phyloP scores from a whole-genome alignment of 495 filamentous ascomycete species.

The Tuber borchii region DNA sequence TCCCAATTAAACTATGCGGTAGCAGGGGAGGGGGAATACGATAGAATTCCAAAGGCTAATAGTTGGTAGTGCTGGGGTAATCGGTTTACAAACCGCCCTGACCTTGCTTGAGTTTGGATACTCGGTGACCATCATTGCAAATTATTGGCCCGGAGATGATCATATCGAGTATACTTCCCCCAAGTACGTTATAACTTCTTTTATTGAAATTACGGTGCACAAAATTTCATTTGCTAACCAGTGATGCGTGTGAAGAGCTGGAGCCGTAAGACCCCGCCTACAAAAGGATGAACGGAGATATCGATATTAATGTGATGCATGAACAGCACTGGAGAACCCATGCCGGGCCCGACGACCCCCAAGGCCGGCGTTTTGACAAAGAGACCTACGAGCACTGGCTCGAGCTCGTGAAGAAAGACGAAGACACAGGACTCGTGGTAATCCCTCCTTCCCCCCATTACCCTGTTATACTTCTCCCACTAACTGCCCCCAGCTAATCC shows the following conservation, averaged over 20 bases:
- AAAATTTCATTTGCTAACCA: not conserved
- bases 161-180: conserved; percentile 34
- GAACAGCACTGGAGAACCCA: conserved; percentile 34
- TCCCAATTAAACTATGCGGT: not conserved
- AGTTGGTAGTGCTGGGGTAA: conserved; percentile 46
- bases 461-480: not conserved
- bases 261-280: conserved; percentile 24
- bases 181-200: conserved; percentile 15
- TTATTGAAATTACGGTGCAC: not conserved
- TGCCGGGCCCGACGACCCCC: conserved; percentile 16
- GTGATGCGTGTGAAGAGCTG: conserved; percentile 16
- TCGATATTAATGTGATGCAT: not conserved
- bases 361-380: conserved; percentile 22
- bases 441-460: not conserved
- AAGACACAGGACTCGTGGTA: conserved; percentile 14
- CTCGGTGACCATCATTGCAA: conserved; percentile 46
- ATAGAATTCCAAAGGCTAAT: not conserved
- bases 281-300: not conserved
- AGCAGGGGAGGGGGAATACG: not conserved
- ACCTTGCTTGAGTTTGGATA: conserved; percentile 45
- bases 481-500: conserved; percentile 9
- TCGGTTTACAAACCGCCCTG: conserved; percentile 48
- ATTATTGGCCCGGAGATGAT: conserved; percentile 43
- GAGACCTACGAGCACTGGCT: conserved; percentile 35
- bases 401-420: conserved; percentile 9